Evolutionary conservation across 345 rosid genomes (phyloP).

Genomic region (Carallia pectinifolia): DNA sequence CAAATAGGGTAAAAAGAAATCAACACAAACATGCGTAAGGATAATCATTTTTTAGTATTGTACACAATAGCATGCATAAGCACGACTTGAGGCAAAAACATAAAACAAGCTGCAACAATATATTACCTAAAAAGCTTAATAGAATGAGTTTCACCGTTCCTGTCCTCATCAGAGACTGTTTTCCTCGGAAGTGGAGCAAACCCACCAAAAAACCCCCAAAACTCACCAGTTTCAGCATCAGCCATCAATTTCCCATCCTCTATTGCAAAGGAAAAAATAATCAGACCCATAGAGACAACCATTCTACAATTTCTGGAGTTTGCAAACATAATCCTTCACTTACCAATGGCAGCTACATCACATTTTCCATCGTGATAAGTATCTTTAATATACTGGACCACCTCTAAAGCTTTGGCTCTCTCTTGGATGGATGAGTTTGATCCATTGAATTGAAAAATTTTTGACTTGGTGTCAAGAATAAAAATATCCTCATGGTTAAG

Average conservation of each 20-base stretch:
- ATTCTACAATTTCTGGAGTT: constrained; percentile 4
- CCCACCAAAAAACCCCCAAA: constrained; percentile 97
- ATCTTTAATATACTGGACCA: constrained; percentile 94
- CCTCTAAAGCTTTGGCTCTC: constrained; percentile 98
- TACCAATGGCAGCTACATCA: constrained; percentile 90
- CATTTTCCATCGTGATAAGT: constrained; percentile 96
- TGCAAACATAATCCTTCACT: constrained; percentile 30
- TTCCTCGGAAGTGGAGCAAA: constrained; percentile 98
- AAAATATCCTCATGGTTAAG: constrained; percentile 96
- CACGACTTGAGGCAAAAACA: not conserved
- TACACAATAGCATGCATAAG: not conserved
- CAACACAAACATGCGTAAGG: not conserved
- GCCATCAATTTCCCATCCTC: constrained; percentile 99
- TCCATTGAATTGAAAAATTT: constrained; percentile 95
- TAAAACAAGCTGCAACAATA: constrained; percentile 13
- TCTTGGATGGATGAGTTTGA: constrained; percentile 96
- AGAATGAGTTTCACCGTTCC: constrained; percentile 35
- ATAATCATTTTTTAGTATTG: not conserved
- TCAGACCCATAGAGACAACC: constrained; percentile 10
- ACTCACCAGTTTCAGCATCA: constrained; percentile 97
- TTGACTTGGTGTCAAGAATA: constrained; percentile 88
- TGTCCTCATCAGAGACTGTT: constrained; percentile 54
- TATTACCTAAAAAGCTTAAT: constrained; percentile 66
- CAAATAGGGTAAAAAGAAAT: not conserved
- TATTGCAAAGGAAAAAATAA: constrained; percentile 28